Conservation (phyloP, 805 yeast genomes). For the Saitoella complicata region DNA sequence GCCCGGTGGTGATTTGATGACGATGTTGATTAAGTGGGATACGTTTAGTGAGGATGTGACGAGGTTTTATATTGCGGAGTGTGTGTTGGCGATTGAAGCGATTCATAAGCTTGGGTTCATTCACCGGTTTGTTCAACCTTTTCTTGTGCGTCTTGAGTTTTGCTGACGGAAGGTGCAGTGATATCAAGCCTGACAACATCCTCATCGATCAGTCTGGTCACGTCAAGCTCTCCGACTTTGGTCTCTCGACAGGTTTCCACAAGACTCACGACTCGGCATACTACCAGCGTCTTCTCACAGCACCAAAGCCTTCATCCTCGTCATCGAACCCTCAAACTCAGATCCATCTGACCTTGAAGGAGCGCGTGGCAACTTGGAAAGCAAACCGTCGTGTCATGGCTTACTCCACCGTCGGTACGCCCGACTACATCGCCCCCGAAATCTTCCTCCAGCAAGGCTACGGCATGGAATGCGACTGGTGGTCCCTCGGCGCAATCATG, state of each 20-base stretch:
- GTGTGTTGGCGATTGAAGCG: conserved; percentile 88
- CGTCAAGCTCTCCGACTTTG: conserved; percentile 57
- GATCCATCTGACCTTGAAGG: conserved; percentile 85
- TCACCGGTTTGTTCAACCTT: too few relatives aligned
- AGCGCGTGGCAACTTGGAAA: conserved; percentile 93
- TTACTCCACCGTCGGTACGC: conserved; percentile 90
- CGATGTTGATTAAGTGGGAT: conserved; percentile 90
- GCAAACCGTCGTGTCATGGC: conserved; percentile 86
- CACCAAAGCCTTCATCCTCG: conserved; percentile 17
- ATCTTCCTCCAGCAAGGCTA: conserved; percentile 85
- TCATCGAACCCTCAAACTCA: background rate
- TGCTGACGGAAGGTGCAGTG: conserved; percentile 20
- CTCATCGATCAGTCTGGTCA: conserved; percentile 66
- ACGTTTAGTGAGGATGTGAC: conserved; percentile 79
- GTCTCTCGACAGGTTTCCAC: conserved; percentile 84
- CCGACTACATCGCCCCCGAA: conserved; percentile 92
- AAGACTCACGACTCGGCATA: conserved; percentile 80
- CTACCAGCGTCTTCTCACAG: conserved; percentile 65
- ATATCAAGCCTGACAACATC: conserved; percentile 93
- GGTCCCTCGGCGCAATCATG: conserved; percentile 95
- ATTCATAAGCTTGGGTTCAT: conserved; percentile 85
- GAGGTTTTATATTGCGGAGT: conserved; percentile 87
- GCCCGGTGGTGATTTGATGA: conserved; percentile 83
- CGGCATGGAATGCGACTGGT: conserved; percentile 96
- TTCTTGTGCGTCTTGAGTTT: too few relatives aligned